Conservation (phyloP, 192 early-diverging fungal genomes). For the Allomyces arbusculus region DNA sequence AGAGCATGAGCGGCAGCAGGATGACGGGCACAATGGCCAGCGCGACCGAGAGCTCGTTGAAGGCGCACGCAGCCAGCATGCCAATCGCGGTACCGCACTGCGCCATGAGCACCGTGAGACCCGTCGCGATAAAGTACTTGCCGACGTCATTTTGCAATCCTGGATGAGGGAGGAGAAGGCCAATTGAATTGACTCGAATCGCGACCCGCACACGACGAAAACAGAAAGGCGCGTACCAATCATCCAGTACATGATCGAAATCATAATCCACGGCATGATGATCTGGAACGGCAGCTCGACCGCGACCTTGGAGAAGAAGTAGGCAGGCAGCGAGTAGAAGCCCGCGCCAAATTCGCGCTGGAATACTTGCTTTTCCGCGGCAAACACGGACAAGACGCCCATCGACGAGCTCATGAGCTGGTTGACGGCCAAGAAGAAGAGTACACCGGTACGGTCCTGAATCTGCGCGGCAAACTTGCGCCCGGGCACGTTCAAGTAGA, state of each 20-base stretch:
- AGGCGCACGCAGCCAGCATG: slow-evolving; percentile 23
- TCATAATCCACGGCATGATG: slow-evolving; percentile 18
- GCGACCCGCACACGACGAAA: too few relatives aligned
- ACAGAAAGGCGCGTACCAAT: slow-evolving; percentile 6
- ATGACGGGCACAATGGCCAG: slow-evolving; percentile 21
- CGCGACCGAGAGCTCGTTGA: slow-evolving; percentile 20
- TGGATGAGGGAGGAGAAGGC: too few relatives aligned
- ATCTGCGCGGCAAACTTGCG: slow-evolving; percentile 9
- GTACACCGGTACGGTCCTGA: slow-evolving; percentile 29
- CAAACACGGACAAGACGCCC: slow-evolving; percentile 26
- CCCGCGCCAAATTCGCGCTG: slow-evolving; percentile 28
- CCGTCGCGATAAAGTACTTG: slow-evolving; percentile 20
- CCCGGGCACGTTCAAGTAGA: slow-evolving; percentile 25
- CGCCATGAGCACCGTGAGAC: slow-evolving; percentile 10
- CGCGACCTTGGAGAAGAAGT: slow-evolving; percentile 30
- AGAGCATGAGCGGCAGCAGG: slow-evolving; percentile 30
- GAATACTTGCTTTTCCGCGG: slow-evolving; percentile 29
- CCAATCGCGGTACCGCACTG: slow-evolving; percentile 30
- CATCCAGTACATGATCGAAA: slow-evolving; percentile 29
- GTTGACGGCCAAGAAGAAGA: slow-evolving; percentile 26
- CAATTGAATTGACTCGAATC: too few relatives aligned
- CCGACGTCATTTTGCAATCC: slow-evolving; percentile 15
- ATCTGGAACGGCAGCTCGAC: slow-evolving; percentile 32
- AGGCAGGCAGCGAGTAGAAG: slow-evolving; percentile 31
- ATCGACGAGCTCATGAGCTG: slow-evolving; percentile 21